A percentile compares a stretch with the other conserved stretches of the same genome.
These are phyloP conservation scores for Rutstroemia sydowiana DNA, from an alignment of 2,329 filamentous ascomycete species.

Conservation along the genomic window DNA sequence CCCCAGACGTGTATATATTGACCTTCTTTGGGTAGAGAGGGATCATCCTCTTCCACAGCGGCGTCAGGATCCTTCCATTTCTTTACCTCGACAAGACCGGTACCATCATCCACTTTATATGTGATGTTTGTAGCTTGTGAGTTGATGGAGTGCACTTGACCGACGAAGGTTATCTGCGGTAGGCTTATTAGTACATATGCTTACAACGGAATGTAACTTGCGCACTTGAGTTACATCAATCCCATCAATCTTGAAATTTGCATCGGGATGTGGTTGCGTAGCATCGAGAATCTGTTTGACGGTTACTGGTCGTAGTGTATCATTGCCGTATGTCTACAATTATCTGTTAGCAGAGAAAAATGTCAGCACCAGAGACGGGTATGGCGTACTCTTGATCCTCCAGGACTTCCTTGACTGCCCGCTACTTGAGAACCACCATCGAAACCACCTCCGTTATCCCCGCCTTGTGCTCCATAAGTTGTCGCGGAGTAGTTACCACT, in stretches of 20 bases:
- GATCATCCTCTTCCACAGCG: slow-evolving; percentile 37
- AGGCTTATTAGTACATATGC: background rate
- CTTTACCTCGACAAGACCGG: slow-evolving; percentile 84
- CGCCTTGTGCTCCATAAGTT: slow-evolving; percentile 44
- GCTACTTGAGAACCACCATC: slow-evolving; percentile 50
- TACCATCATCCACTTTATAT: slow-evolving; percentile 92
- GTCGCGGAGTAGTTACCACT: slow-evolving; percentile 22
- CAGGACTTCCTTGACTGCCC: slow-evolving; percentile 45
- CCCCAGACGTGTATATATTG: slow-evolving; percentile 83
- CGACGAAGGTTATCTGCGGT: slow-evolving; percentile 71
- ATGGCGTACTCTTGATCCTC: slow-evolving; percentile 38
- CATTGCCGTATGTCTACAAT: slow-evolving; percentile 54
- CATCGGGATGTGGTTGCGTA: slow-evolving; percentile 64
- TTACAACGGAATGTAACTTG: background rate
- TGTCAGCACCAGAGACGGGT: background rate
- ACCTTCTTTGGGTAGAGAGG: slow-evolving; percentile 57
- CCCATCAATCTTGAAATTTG: slow-evolving; percentile 79
- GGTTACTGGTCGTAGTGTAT: slow-evolving; percentile 86
- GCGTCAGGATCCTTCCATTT: slow-evolving; percentile 58
- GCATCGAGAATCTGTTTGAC: slow-evolving; percentile 91
- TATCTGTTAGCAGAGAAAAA: background rate
- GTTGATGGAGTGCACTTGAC: slow-evolving; percentile 81
- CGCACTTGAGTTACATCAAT: slow-evolving; percentile 54
- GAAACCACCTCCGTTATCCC: slow-evolving; percentile 56
- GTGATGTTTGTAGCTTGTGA: slow-evolving; percentile 86